Base-by-base conservation (phyloP, 2,329 filamentous ascomycete genomes). In the Raffaelea arxii region DNA sequence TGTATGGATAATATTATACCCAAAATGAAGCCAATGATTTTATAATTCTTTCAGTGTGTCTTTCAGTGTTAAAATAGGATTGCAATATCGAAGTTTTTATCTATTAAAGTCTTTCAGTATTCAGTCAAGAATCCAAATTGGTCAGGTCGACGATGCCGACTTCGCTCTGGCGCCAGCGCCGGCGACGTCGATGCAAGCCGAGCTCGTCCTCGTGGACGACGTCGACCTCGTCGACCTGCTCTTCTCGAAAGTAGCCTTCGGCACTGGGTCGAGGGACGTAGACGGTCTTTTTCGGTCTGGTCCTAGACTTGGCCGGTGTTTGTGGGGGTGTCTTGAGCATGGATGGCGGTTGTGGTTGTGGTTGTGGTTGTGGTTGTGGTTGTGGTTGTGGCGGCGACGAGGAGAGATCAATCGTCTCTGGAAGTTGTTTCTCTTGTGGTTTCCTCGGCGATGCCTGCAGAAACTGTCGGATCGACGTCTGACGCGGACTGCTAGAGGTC, bases 241-340 rank as follows among this genome's bases (percentile, higher is more conserved):
- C 35, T 39, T 60, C 56, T 9, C 44, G 49, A 38, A 61, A 57
- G 49, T 51, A 62, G 3, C 59, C 59, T n/a, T 49, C 30, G 5
- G 53, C 54, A 37, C 56, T 58, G 4, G 48, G 53, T 19, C 55
- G 50, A 4, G 55, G 53, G 10, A 60, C 48, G 40, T 56, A 60
- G 22, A 46, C 32, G 11, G 21, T 50, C 32, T 46, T 41, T 2
- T 24, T 25, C 3, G 10, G 18, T 12, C 6, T 21, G 6, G 9
- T 39, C 18, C 27, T 22, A 6, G 18, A 6, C 32, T n/a, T 36
- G 16, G 7, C 27, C 27, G 27, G n/a, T 30, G 9, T 38, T 21
- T 38, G 7, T 9, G n/a, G 36, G 14, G 10, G 36, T 38, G 18
- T 12, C 21, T 40, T n/a, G n/a, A n/a, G n/a, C n/a, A n/a, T n/a